Evolutionary conservation across 805 yeast species (phyloP).

Genomic region (Kazachstania bromeliacearum): DNA sequence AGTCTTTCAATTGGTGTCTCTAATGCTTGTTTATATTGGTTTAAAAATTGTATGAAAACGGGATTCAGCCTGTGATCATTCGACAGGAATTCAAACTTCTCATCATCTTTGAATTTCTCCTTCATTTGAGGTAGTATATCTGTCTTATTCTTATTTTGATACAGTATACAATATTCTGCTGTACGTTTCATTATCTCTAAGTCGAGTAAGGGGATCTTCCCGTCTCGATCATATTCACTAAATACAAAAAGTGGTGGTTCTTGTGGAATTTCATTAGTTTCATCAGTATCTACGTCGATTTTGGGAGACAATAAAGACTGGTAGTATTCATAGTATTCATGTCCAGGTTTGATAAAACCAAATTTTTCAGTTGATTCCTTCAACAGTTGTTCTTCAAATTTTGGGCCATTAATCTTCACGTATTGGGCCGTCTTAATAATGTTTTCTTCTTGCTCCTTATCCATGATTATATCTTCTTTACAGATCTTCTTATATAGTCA

Average conservation of each 20-base stretch:
- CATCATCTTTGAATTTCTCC: conserved; percentile 29
- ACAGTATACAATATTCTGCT: conserved; percentile 53
- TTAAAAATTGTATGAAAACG: conserved; percentile 39
- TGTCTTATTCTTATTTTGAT: conserved; percentile 9
- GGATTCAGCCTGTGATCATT: conserved; percentile 50
- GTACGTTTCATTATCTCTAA: conserved; percentile 60
- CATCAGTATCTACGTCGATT: conserved; percentile 10
- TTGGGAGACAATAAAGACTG: not conserved
- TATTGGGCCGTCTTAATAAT: conserved; percentile 68
- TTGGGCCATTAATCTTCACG: conserved; percentile 56
- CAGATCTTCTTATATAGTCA: not conserved
- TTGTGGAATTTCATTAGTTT: conserved; percentile 4
- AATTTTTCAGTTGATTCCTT: conserved; percentile 41
- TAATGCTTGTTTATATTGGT: conserved; percentile 40
- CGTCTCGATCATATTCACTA: conserved; percentile 22
- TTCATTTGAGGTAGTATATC: conserved; percentile 36
- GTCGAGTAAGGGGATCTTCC: conserved; percentile 48
- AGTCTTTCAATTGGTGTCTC: conserved; percentile 15
- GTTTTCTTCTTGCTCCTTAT: conserved; percentile 34
- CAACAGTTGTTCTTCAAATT: conserved; percentile 54
- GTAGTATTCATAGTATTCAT: conserved; percentile 54
- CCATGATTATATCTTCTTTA: conserved; percentile 11
- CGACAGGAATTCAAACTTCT: conserved; percentile 62
- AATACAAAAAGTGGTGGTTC: conserved; percentile 22
- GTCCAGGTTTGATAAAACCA: conserved; percentile 47